Conservation (phyloP, 345 rosid genomes). For the Lagerstroemia speciosa region DNA sequence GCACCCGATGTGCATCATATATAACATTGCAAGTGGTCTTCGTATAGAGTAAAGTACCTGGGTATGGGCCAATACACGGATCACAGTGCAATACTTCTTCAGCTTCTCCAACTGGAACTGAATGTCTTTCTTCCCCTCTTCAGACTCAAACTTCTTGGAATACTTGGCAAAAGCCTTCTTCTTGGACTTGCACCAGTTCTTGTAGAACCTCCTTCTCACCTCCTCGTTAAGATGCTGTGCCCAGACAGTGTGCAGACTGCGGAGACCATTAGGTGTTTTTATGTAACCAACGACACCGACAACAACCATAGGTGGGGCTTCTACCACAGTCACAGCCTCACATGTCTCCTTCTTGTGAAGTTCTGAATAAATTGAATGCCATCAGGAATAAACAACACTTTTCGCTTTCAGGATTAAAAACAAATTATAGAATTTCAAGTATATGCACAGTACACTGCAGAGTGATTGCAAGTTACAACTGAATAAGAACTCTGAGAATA, state of each 20-base stretch:
- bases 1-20: neutral
- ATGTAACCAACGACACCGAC: constrained; percentile 91
- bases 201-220: constrained; percentile 75
- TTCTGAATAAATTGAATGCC: constrained; percentile 20
- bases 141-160: constrained; percentile 52
- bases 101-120: constrained; percentile 65
- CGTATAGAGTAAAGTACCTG: constrained; percentile 25
- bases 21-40: neutral
- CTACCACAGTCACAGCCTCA: constrained; percentile 76
- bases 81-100: constrained; percentile 69
- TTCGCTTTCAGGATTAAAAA: neutral
- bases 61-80: constrained; percentile 87
- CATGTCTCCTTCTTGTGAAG: constrained; percentile 97
- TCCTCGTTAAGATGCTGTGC: constrained; percentile 89
- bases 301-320: constrained; percentile 83
- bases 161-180: constrained; percentile 80
- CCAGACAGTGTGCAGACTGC: constrained; percentile 67
- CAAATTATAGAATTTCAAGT: neutral
- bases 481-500: neutral
- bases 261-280: constrained; percentile 76
- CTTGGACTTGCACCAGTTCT: constrained; percentile 85
- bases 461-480: neutral
- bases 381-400: neutral
- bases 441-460: neutral
- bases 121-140: constrained; percentile 66